Evolutionary conservation across 164 flowering plant genomes (phyloP).

Genomic region (Saururus chinensis): DNA sequence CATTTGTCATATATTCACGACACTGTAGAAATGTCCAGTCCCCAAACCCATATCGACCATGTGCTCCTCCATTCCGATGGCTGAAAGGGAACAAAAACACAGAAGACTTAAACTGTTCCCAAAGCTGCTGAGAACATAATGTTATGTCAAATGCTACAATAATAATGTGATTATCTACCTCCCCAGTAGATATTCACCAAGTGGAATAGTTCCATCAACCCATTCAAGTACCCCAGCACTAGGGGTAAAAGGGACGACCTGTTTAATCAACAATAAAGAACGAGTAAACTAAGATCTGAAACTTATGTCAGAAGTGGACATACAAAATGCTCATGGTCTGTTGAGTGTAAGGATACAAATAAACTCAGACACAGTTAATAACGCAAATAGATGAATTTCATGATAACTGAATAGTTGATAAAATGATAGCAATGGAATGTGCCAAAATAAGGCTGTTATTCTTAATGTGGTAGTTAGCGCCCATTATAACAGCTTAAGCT

Average conservation of each 20-base stretch:
- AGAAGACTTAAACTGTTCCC: not conserved
- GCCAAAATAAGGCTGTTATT: not conserved
- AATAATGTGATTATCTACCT: constrained; percentile 41
- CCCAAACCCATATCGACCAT: constrained; percentile 82
- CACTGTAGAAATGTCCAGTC: constrained; percentile 80
- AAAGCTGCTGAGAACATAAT: not conserved
- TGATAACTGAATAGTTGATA: not conserved
- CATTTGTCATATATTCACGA: constrained; percentile 77
- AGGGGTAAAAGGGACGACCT: constrained; percentile 99
- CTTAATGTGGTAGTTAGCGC: not conserved
- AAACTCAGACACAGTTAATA: not conserved
- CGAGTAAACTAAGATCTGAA: not conserved
- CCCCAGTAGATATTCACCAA: constrained; percentile 92
- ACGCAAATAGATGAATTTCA: not conserved
- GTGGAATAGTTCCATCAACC: constrained; percentile 94
- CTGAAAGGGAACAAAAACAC: constrained; percentile 25
- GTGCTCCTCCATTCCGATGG: constrained; percentile 87
- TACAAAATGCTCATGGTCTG: not conserved
- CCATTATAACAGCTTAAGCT: not conserved
- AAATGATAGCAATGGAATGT: too few species aligned
- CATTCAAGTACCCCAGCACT: constrained; percentile 99
- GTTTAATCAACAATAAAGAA: constrained; percentile 11
- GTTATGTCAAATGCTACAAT: not conserved
- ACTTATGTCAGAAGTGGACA: not conserved
- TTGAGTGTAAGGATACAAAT: not conserved